Percentiles rank a stretch among this genome's conserved stretches.
Evolutionary conservation across 2,329 filamentous ascomycete species (phyloP).

Genomic region (Sporothrix mexicana): DNA sequence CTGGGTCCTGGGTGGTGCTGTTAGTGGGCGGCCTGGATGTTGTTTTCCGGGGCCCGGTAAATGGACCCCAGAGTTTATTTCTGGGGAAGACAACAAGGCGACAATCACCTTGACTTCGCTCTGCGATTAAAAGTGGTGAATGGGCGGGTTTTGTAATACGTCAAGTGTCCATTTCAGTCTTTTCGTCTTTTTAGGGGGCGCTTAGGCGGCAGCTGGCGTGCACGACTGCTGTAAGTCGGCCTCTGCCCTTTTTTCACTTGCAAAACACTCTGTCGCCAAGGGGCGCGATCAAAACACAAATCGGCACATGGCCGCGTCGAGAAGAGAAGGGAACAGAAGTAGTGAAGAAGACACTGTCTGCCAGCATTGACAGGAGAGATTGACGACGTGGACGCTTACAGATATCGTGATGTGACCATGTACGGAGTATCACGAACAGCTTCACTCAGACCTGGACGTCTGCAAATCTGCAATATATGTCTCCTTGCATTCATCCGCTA

Average conservation of each 20-base stretch:
- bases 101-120: not conserved
- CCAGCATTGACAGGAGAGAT: too few species aligned
- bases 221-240: not conserved
- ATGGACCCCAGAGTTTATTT: not conserved
- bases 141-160: conserved; percentile 13
- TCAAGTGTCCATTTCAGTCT: not conserved
- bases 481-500: too few species aligned
- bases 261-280: not conserved
- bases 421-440: not conserved
- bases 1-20: not conserved
- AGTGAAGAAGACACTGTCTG: too few species aligned
- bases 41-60: conserved; percentile 27
- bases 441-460: not conserved
- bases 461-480: too few species aligned
- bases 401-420: too few species aligned
- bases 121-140: not conserved
- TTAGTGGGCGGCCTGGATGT: conserved; percentile 19
- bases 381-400: too few species aligned
- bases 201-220: not conserved
- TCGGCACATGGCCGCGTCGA: not conserved
- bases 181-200: not conserved
- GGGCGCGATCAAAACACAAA: not conserved
- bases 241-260: not conserved
- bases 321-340: not conserved
- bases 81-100: not conserved